Conservation (phyloP, 1,139 yeast genomes). For the Yamadazyma friedrichii region DNA sequence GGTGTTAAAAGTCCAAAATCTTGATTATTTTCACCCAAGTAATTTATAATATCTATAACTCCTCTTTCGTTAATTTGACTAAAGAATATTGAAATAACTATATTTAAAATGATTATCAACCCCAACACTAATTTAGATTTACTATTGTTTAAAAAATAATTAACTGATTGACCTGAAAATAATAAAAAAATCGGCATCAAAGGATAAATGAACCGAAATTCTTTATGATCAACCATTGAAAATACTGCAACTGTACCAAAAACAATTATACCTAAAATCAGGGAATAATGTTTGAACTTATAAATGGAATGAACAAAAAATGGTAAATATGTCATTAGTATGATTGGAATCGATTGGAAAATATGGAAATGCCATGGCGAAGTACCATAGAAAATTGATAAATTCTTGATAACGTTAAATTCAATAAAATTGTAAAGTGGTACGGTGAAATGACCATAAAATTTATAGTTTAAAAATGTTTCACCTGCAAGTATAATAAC, state of each 20-base stretch:
- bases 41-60: slow-evolving; percentile 64
- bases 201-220: slow-evolving; percentile 86
- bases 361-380: slow-evolving; percentile 87
- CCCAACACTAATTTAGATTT: slow-evolving; percentile 5
- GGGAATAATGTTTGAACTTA: slow-evolving; percentile 12
- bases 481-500: slow-evolving; percentile 7
- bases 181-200: slow-evolving; percentile 69
- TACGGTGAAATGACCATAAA: slow-evolving; percentile 56
- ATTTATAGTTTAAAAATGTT: slow-evolving; percentile 52
- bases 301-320: slow-evolving; percentile 28
- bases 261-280: slow-evolving; percentile 25
- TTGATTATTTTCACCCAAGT: slow-evolving; percentile 35
- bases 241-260: slow-evolving; percentile 49
- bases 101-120: slow-evolving; percentile 35
- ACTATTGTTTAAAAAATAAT: slow-evolving; percentile 5
- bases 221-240: slow-evolving; percentile 78
- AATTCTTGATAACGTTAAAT: slow-evolving; percentile 71
- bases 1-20: slow-evolving; percentile 82
- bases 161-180: slow-evolving; percentile 15
- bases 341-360: slow-evolving; percentile 76
- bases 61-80: slow-evolving; percentile 80
- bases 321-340: slow-evolving; percentile 68
- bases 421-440: slow-evolving; percentile 71
- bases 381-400: slow-evolving; percentile 81
- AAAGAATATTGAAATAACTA: slow-evolving; percentile 50